Base-by-base conservation (phyloP, 139 green algal species). In the Micromonas commoda region DNA sequence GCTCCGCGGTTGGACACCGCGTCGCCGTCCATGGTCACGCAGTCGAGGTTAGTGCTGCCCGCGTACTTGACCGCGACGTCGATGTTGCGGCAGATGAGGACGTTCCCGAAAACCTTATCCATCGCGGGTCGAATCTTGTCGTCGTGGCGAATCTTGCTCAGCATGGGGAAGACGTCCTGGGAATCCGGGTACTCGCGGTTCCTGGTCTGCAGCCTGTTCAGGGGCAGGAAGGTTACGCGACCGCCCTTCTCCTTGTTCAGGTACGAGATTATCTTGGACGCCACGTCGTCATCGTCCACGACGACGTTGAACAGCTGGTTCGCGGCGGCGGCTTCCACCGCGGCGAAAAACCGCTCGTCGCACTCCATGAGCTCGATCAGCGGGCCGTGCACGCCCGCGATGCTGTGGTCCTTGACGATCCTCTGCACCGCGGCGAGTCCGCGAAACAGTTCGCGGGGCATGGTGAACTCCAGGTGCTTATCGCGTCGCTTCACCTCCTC, bases 181-280 rank as follows among this genome's bases (percentile, higher is more conserved):
- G 33, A 69, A 2, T 79, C 32, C 20, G 79, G 80, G 63, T 82
- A 84, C 13, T 70, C 53, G 29, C 79, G 64, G 1, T 39, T 39
- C 29, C 32, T 60, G 16, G 37, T 63, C 1, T 79, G 63, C 69
- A 97, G 70, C 28, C 82, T 73, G 85, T 96, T 94, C 28, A 99
- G 88, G 0, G 95, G 95, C 78, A 98, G 91, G 84, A 98, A 98
- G 1, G 92, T 97, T 6, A 95, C 87, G 16, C 95, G 86, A 0
- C 95, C 95, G 26, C 73, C 83, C 39, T 79, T 82, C 21, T 85
- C 79, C n/a, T 81, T 38, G 51, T 88, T 91, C 34, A 99, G 85
- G 29, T 90, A 73, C 3, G 80, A 29, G 6, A 91, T 85, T 24
- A 96, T 83, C 19, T 83, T 32, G 2, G 90, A 85, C 24, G 91